Evolutionary conservation across 371 early-diverging fungal species (phyloP).

Genomic region (Circinella minor): DNA sequence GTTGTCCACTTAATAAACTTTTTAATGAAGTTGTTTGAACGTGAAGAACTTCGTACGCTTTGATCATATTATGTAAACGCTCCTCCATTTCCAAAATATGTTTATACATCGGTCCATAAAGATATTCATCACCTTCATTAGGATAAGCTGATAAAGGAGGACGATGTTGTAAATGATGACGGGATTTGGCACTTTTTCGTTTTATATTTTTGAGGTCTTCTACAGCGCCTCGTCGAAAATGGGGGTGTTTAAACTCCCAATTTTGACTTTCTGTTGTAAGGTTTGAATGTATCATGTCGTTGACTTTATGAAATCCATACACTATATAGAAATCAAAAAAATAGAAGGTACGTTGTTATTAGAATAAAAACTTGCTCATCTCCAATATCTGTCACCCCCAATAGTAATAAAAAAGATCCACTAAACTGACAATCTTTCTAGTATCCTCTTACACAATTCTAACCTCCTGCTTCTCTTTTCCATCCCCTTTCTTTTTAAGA

Average conservation of each 20-base stretch:
- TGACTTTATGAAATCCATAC: slow-evolving; percentile 67
- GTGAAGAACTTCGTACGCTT: slow-evolving; percentile 23
- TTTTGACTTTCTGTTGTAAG: slow-evolving; percentile 62
- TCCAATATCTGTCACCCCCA: too few species aligned
- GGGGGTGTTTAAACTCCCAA: slow-evolving; percentile 76
- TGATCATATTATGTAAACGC: slow-evolving; percentile 15
- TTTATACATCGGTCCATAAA: slow-evolving; percentile 21
- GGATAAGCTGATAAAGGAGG: neutral
- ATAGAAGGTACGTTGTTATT: neutral
- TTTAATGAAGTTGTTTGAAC: slow-evolving; percentile 15
- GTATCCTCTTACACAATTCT: too few species aligned
- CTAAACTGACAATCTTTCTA: too few species aligned
- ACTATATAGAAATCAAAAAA: slow-evolving; percentile 27
- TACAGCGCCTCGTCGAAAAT: slow-evolving; percentile 64
- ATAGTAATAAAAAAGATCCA: too few species aligned
- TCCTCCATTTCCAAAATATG: slow-evolving; percentile 23
- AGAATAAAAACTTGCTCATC: too few species aligned
- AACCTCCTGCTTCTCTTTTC: too few species aligned
- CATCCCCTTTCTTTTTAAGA: too few species aligned
- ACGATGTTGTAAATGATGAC: slow-evolving; percentile 18
- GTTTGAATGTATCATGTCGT: slow-evolving; percentile 66
- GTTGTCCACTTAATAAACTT: slow-evolving; percentile 16
- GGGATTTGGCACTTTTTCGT: slow-evolving; percentile 61
- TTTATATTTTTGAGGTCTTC: slow-evolving; percentile 65
- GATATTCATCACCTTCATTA: slow-evolving; percentile 11